These are phyloP conservation scores for Dactylellina drechsleri DNA, from an alignment of 2,329 filamentous ascomycete genomes.

Conservation along the genomic window DNA sequence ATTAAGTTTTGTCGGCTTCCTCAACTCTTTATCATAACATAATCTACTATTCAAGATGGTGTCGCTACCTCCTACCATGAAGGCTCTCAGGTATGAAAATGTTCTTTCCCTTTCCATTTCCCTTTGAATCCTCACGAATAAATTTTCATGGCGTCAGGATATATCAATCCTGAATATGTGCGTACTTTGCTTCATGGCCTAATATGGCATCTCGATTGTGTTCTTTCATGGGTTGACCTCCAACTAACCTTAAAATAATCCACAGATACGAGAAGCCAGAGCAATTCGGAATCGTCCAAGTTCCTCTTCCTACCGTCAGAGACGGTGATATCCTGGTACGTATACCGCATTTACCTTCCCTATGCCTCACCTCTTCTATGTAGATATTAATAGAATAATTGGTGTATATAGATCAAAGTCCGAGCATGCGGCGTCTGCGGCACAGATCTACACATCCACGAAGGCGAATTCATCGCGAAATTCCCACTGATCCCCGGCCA, in stretches of 20 bases:
- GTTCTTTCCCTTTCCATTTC: background rate
- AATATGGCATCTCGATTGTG: no score
- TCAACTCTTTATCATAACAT: no score
- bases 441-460: constrained; percentile 69
- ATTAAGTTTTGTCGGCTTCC: no score
- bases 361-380: background rate
- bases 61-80: constrained; percentile 68
- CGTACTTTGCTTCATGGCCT: no score
- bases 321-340: constrained; percentile 69
- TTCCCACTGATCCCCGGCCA: constrained; percentile 66
- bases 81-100: constrained; percentile 68
- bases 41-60: constrained; percentile 24
- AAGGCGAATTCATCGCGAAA: constrained; percentile 73
- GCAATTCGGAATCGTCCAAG: constrained; percentile 70
- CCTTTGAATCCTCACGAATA: constrained; percentile 13
- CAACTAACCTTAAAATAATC: background rate
- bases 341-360: constrained; percentile 13
- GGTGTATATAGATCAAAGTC: constrained; percentile 68
- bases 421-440: constrained; percentile 73
- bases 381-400: background rate
- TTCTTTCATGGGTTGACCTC: no score
- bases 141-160: constrained; percentile 6
- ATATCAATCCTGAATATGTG: no score
- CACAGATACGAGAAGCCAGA: constrained; percentile 71
- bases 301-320: constrained; percentile 71